Percentiles rank a stretch among this genome's conserved stretches.
Conservation (phyloP, 257 asterid genomes). For the Lycium ferocissimum region DNA sequence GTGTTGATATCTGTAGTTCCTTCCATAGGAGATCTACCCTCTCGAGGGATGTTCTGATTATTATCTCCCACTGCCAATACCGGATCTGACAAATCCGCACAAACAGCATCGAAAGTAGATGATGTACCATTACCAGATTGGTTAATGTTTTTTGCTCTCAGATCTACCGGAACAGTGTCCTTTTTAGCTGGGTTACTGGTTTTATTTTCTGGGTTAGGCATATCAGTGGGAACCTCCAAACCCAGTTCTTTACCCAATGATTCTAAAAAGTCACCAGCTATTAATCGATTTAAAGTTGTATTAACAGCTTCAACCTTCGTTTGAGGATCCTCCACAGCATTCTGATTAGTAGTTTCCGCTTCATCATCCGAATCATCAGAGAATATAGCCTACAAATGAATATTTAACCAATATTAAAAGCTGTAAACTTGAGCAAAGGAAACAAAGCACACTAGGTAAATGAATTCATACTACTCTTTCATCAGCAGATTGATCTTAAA, state of each 20-base stretch:
- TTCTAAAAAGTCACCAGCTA: slow-evolving; percentile 96
- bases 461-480: not conserved
- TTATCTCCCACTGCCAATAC: slow-evolving; percentile 30
- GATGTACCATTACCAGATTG: slow-evolving; percentile 35
- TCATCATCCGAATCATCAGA: slow-evolving; percentile 92
- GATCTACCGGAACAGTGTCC: slow-evolving; percentile 34
- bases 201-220: slow-evolving; percentile 52
- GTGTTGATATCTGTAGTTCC: not conserved
- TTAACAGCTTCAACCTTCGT: slow-evolving; percentile 78
- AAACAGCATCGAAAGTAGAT: slow-evolving; percentile 31
- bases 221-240: slow-evolving; percentile 76
- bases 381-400: slow-evolving; percentile 74
- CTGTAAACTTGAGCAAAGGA: not conserved
- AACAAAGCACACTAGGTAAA: not conserved
- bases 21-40: not conserved
- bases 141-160: slow-evolving; percentile 37
- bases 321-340: slow-evolving; percentile 58
- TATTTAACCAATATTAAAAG: slow-evolving; percentile 16
- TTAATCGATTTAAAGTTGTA: slow-evolving; percentile 77
- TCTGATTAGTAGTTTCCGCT: slow-evolving; percentile 48
- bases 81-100: slow-evolving; percentile 36
- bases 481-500: not conserved
- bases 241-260: slow-evolving; percentile 95
- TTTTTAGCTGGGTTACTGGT: slow-evolving; percentile 36
- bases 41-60: slow-evolving; percentile 34